Evolutionary conservation across 371 early-diverging fungal genomes (phyloP).

Genomic region (Nematocida sp.): DNA sequence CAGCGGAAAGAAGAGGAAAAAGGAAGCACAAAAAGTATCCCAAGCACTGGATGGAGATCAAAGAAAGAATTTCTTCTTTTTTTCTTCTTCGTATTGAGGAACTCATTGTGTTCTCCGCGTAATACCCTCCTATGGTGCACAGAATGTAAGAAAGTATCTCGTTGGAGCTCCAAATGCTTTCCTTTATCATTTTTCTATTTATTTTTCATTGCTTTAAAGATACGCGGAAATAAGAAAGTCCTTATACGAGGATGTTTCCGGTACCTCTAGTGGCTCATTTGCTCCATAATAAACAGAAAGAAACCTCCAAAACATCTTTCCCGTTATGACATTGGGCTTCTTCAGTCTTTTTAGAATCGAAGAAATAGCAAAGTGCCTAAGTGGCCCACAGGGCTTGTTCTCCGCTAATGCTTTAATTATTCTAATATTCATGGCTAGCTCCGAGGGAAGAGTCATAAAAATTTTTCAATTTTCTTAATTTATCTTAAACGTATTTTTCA

Average conservation of each 20-base stretch:
- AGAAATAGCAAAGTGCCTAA: conserved; percentile 62
- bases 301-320: conserved; percentile 64
- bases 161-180: neutral
- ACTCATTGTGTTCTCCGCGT: conserved; percentile 25
- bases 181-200: conserved; percentile 2
- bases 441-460: conserved; percentile 58
- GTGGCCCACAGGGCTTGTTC: conserved; percentile 55
- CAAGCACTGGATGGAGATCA: conserved; percentile 5
- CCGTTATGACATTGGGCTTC: conserved; percentile 65
- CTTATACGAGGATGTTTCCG: too few species aligned
- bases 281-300: conserved; percentile 40
- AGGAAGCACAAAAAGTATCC: conserved; percentile 1
- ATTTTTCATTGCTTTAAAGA: neutral
- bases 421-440: conserved; percentile 63
- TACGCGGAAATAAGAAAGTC: too few species aligned
- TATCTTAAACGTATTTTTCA: neutral
- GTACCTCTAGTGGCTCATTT: conserved; percentile 16
- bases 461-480: conserved; percentile 4
- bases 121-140: conserved; percentile 8
- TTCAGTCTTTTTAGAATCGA: conserved; percentile 61
- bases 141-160: conserved; percentile 8
- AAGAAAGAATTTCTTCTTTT: neutral
- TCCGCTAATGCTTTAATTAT: conserved; percentile 64
- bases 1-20: neutral
- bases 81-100: neutral